These are phyloP conservation scores for Acacia pycnantha DNA, from an alignment of 331 rosid species.

Conservation along the genomic window DNA sequence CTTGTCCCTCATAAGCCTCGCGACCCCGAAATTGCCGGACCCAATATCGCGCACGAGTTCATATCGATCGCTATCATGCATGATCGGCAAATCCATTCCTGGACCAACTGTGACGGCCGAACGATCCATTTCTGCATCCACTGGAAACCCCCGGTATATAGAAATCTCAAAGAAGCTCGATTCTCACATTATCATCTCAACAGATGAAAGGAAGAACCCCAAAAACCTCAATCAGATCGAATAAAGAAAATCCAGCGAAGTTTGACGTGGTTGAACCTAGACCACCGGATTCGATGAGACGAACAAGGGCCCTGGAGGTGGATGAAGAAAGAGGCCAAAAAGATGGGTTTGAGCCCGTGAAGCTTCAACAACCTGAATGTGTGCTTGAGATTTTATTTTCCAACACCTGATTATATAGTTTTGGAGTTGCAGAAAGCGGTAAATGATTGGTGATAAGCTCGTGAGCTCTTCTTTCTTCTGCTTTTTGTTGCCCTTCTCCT, in stretches of 20 bases:
- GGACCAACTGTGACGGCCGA: constrained; percentile 60
- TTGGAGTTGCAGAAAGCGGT: constrained; percentile 32
- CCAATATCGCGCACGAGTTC: constrained; percentile 90
- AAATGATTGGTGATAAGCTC: constrained; percentile 31
- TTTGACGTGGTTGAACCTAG: constrained; percentile 40
- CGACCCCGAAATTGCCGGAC: constrained; percentile 95
- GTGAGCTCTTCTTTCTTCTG: constrained; percentile 23
- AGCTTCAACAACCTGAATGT: constrained; percentile 48
- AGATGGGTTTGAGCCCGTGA: constrained; percentile 57
- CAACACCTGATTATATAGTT: constrained; percentile 3
- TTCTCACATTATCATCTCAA: constrained; percentile 31
- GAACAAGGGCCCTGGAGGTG: constrained; percentile 19
- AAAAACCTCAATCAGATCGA: constrained; percentile 37
- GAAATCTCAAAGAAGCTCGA: not conserved
- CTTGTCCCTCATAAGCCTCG: constrained; percentile 88
- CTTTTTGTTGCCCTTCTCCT: not conserved
- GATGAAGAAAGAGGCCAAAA: constrained; percentile 38
- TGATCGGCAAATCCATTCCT: constrained; percentile 82
- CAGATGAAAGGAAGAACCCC: constrained; percentile 7
- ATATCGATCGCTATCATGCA: constrained; percentile 92
- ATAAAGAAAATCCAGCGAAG: constrained; percentile 16
- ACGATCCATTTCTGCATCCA: constrained; percentile 52
- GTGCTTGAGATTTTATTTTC: not conserved
- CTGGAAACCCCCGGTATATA: constrained; percentile 17
- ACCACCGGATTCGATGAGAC: constrained; percentile 37